Base-by-base conservation (phyloP, 2,329 filamentous ascomycete species). In the Nemania sp. region DNA sequence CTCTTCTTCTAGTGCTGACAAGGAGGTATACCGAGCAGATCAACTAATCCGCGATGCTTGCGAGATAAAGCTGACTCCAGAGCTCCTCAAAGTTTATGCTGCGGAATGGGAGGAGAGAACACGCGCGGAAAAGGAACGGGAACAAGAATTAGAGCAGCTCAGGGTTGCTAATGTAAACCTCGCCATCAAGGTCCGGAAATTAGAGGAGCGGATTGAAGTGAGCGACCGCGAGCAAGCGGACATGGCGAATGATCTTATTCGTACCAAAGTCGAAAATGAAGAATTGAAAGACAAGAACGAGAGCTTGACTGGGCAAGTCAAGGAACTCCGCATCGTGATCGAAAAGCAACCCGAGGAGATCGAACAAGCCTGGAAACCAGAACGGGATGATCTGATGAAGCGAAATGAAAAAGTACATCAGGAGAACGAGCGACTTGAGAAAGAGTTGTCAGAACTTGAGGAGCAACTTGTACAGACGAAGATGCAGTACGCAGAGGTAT, bases 1-100 rank as follows among this genome's bases (percentile, higher is more conserved):
- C 78, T 95, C 93, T 26, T 94, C 93, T 38, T 90, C 90, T n/a
- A 92, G 90, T 72, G 87, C 93, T 13, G 96, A 99, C 78, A 98
- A 97, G 80, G 96, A 98, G 78, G 89, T 99, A 6, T 99, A 99
- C 79, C 90, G 94, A 57, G 96, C 96, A 18, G 96, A 99, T 78
- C 90, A 96, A 74, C 89, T 99, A 68, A 93, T 99, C 15, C 92
- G 92, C 68, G 96, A 99, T 80, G 96, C 96, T 0, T 97, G 94
- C 77, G 91, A 92, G 38, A 87, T 98, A 59, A 92, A 93, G 76
- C 89, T 99, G 47, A 93, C 93, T 0, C 90, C 93, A 0, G 92
- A 97, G 75, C 89, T 92, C 75, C 88, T 99, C 24, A 92, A 92
- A 75, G 82, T 86, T 3, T 99, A 98, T 79, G 91, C 91, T 0